These are phyloP conservation scores for Fraxinus nigra DNA, from an alignment of 305 asterid species.

Conservation along the genomic window DNA sequence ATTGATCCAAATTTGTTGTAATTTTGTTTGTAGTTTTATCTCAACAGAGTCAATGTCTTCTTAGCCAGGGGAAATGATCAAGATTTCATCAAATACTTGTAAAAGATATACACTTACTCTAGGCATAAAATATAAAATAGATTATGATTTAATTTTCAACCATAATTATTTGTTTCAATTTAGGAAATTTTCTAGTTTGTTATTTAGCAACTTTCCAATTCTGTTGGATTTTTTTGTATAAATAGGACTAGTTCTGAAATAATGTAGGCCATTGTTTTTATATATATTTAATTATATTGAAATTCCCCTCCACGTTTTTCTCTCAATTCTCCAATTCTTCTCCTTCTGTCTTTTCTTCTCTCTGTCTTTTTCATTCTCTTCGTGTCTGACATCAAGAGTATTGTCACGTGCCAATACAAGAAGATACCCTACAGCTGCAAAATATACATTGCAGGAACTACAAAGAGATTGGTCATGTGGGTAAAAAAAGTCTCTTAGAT, in stretches of 20 bases:
- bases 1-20: background rate
- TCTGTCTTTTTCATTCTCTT: background rate
- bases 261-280: background rate
- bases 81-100: background rate
- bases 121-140: background rate
- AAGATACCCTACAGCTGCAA: background rate
- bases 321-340: background rate
- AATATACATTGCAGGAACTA: background rate
- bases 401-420: background rate
- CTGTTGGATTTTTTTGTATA: background rate
- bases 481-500: background rate
- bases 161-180: background rate
- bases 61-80: background rate
- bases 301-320: background rate
- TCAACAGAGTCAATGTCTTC: background rate
- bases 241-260: background rate
- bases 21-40: background rate
- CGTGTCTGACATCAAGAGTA: background rate
- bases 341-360: background rate
- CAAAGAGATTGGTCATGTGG: background rate
- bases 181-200: background rate
- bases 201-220: background rate
- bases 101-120: background rate
- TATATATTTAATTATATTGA: background rate
- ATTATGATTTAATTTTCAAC: background rate